phyloP scores from a whole-genome alignment of 441 rosid genomes.

The Croton setiger region DNA sequence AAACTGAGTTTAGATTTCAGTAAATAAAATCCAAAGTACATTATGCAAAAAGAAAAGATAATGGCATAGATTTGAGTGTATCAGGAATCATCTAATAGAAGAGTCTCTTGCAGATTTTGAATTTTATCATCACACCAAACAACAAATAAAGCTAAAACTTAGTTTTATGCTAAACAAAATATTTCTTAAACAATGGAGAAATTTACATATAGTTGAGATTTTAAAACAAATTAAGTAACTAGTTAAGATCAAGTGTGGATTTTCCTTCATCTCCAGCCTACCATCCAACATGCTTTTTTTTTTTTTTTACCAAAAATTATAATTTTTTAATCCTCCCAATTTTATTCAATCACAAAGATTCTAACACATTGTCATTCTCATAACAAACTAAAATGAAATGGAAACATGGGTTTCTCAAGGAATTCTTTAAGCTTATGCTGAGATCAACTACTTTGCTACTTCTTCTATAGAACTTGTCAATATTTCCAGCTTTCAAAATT shows the following conservation, averaged over 20 bases:
- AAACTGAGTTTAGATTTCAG: too few relatives aligned
- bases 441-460: background rate
- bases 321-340: background rate
- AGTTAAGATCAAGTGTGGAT: background rate
- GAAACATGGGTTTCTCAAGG: background rate
- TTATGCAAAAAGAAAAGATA: too few relatives aligned
- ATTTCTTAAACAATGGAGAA: background rate
- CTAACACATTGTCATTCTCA: background rate
- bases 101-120: background rate
- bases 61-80: background rate
- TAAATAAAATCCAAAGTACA: too few relatives aligned
- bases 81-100: background rate
- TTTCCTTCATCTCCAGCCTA: background rate
- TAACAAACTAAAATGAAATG: background rate
- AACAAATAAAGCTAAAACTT: background rate
- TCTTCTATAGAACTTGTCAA: background rate
- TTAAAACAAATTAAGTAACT: too few relatives aligned
- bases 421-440: background rate
- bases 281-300: background rate
- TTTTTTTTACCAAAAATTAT: background rate
- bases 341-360: background rate
- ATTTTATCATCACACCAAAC: background rate
- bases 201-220: background rate
- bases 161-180: background rate
- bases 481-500: background rate